Percentiles rank a stretch among this genome's conserved stretches.
Conservation (phyloP, 1,284 basidiomycete species). For the Boletus smithii region DNA sequence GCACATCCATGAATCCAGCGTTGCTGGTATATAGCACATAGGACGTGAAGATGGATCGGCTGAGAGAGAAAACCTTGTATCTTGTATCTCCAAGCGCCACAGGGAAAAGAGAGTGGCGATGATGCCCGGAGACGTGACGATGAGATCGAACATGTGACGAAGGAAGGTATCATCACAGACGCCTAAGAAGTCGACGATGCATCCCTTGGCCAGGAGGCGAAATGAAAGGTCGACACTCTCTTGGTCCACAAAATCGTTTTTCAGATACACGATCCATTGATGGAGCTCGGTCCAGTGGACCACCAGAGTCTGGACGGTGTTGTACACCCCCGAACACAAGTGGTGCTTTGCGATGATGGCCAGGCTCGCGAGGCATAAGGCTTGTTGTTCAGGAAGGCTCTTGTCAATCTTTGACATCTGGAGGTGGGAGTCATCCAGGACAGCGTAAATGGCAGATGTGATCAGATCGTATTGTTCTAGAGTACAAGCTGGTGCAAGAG, state of each 20-base stretch:
- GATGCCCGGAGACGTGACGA: conserved; percentile 24
- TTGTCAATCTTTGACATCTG: conserved; percentile 15
- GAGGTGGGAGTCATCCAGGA: conserved; percentile 23
- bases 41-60: conserved; percentile 7
- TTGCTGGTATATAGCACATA: conserved; percentile 8
- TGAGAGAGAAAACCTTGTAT: conserved; percentile 19
- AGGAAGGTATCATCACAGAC: conserved; percentile 21
- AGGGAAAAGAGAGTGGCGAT: conserved; percentile 26
- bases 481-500: conserved; percentile 22
- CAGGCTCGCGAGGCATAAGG: conserved; percentile 18
- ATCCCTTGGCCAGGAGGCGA: conserved; percentile 22
- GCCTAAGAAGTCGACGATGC: conserved; percentile 25
- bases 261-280: conserved; percentile 29
- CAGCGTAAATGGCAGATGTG: conserved; percentile 19
- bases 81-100: conserved; percentile 27
- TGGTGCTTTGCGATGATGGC: conserved; percentile 12
- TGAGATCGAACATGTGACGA: conserved; percentile 15
- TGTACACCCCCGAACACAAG: neutral
- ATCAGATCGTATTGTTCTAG: conserved; percentile 19
- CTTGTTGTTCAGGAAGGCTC: conserved; percentile 24
- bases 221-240: conserved; percentile 21
- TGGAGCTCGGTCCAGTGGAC: conserved; percentile 20
- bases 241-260: conserved; percentile 24
- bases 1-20: conserved; percentile 32
- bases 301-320: conserved; percentile 9